These are phyloP conservation scores for Myxozyma neotropica DNA, from an alignment of 805 yeast species.

Conservation along the genomic window DNA sequence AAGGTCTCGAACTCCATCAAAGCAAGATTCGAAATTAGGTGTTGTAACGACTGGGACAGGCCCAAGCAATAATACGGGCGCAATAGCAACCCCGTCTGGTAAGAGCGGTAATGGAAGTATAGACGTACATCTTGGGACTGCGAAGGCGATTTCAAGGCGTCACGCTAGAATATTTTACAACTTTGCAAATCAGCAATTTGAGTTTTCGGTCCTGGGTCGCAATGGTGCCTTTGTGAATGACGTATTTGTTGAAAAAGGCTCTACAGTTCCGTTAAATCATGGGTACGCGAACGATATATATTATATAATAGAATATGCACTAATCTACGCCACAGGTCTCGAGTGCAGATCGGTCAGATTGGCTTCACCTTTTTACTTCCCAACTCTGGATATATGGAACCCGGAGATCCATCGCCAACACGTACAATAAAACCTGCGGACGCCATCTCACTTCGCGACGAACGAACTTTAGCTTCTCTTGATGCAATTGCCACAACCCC, in stretches of 20 bases:
- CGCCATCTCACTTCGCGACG: slow-evolving; percentile 30
- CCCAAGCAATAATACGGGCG: not conserved
- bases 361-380: slow-evolving; percentile 88
- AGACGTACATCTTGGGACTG: slow-evolving; percentile 89
- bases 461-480: slow-evolving; percentile 11
- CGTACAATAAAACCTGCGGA: slow-evolving; percentile 33
- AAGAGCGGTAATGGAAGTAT: slow-evolving; percentile 47
- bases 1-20: slow-evolving; percentile 21
- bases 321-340: slow-evolving; percentile 35
- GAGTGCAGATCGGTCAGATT: slow-evolving; percentile 90
- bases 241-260: slow-evolving; percentile 82
- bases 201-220: slow-evolving; percentile 85
- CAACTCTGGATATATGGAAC: slow-evolving; percentile 44
- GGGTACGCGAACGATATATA: slow-evolving; percentile 44
- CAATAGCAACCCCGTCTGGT: not conserved
- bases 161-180: slow-evolving; percentile 97
- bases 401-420: slow-evolving; percentile 12
- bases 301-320: not conserved
- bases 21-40: not conserved
- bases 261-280: slow-evolving; percentile 83
- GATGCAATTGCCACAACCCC: slow-evolving; percentile 11
- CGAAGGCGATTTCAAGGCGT: slow-evolving; percentile 88
- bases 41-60: not conserved
- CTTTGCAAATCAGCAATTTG: slow-evolving; percentile 94
- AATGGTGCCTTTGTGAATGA: slow-evolving; percentile 98